Percentiles rank a stretch among this genome's conserved stretches.
Evolutionary conservation across 2,329 filamentous ascomycete genomes (phyloP).

Genomic region (Phoma sp.): DNA sequence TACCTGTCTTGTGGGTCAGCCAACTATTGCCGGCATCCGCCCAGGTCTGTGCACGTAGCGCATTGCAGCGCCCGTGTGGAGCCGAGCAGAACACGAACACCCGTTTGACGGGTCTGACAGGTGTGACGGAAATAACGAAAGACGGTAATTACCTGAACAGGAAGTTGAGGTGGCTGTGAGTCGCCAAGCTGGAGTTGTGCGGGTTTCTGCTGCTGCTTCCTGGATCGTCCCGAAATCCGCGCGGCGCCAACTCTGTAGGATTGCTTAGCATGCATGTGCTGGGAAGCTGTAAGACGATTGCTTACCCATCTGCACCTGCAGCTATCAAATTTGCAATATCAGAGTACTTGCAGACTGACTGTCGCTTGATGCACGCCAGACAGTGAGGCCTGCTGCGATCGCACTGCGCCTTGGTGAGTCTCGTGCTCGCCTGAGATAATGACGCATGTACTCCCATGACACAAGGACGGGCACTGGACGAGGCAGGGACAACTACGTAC

Average conservation of each 20-base stretch:
- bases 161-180: constrained; percentile 28
- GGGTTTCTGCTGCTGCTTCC: constrained; percentile 39
- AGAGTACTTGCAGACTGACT: constrained; percentile 77
- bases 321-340: constrained; percentile 74
- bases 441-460: constrained; percentile 3
- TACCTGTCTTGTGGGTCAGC: constrained; percentile 25
- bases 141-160: constrained; percentile 37
- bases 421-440: neutral
- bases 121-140: constrained; percentile 23
- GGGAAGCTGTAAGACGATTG: neutral
- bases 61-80: neutral
- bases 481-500: constrained; percentile 50
- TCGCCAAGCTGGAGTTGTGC: constrained; percentile 28
- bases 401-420: constrained; percentile 59
- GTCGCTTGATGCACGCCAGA: constrained; percentile 71
- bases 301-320: constrained; percentile 62
- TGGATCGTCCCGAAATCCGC: constrained; percentile 33
- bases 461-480: neutral
- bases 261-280: constrained; percentile 28
- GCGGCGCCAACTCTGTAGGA: constrained; percentile 32
- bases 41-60: constrained; percentile 10
- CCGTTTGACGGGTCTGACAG: constrained; percentile 19
- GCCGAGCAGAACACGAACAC: constrained; percentile 17
- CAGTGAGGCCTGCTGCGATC: constrained; percentile 70
- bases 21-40: neutral